Evolutionary conservation across 2,329 filamentous ascomycete genomes (phyloP), one percentile per base, ranked within the genome.

Genomic region (Sodiomyces alkalinus): DNA sequence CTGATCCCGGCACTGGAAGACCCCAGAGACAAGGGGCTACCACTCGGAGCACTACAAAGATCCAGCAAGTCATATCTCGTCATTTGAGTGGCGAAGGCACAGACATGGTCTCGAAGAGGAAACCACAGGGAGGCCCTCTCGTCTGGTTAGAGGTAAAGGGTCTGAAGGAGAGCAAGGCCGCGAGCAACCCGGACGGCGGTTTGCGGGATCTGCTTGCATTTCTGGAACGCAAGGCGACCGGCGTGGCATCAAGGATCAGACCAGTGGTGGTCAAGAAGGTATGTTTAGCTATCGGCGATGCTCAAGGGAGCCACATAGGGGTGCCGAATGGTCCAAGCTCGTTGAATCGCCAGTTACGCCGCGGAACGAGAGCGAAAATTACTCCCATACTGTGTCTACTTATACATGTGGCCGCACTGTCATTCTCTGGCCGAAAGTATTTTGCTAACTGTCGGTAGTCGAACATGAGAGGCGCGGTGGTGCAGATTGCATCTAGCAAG

Each of bases 181-280:
- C 68, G 8, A 60, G 47, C 17, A 80, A 82, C 38, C 47, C 64
- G 17, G 78, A 79, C 31, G 74, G 77, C 27, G 79, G 79, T 13
- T 46, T 79, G 16, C 62, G 64, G 34, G 67, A 70, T 33, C 58
- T 83, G 17, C 49, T 83, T 29, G 58, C 60, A 28, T 83, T 82
- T 46, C 53, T 85, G 37, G 75, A 83, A 53, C 70, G 74, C 43
- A 82, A 82, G 50, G 67, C 77, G 26, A 62, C 64, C 31, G 54
- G 61, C 38, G 58, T 71, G 7, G 29, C 34, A 17, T 22, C 24
- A 12, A 32, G 28, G 46, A 45, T 56, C 44, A 60, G 65, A 43
- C 57, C 60, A 40, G 59, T 80, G 41, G 72, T 64, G 47, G 74
- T 86, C 38, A 74, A 71, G 57, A 81, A 82, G 74, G 80, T 85